Conservation (phyloP, 179 eudicot species). For the Heliamphora pulchella region DNA sequence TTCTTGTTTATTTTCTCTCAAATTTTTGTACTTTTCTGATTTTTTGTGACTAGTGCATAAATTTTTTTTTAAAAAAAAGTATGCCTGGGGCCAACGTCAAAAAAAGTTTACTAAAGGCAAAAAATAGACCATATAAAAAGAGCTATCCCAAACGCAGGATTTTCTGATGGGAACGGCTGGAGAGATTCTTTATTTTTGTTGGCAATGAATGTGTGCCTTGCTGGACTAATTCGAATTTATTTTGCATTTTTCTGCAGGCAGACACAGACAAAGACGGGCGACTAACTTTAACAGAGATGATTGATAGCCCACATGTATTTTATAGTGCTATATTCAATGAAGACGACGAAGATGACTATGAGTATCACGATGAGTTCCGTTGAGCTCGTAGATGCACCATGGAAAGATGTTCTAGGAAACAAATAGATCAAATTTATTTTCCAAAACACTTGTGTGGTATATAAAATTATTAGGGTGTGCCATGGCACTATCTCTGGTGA, state of each 20-base stretch:
- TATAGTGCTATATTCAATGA: conserved; percentile 67
- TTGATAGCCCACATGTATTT: conserved; percentile 79
- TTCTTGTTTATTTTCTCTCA: too few species aligned
- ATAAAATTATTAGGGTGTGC: conserved; percentile 2
- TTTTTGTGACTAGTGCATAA: too few species aligned
- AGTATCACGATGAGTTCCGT: conserved; percentile 77
- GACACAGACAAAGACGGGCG: conserved; percentile 80
- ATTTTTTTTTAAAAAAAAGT: too few species aligned
- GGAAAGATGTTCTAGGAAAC: neutral
- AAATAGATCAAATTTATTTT: neutral
- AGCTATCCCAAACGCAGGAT: too few species aligned
- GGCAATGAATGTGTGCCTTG: neutral
- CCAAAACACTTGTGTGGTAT: neutral
- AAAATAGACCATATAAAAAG: too few species aligned
- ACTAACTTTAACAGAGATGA: conserved; percentile 68
- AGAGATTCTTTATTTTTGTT: neutral
- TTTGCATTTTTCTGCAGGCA: conserved; percentile 43
- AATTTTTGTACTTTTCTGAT: too few species aligned
- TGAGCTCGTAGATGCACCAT: conserved; percentile 12
- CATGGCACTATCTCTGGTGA: conserved; percentile 6
- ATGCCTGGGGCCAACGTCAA: too few species aligned
- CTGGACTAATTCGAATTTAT: neutral
- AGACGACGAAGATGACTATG: conserved; percentile 67
- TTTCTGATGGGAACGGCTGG: neutral
- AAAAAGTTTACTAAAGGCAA: too few species aligned